These are phyloP conservation scores for Amphicarpaea edgeworthii DNA, from an alignment of 306 rosid species.

Conservation along the genomic window DNA sequence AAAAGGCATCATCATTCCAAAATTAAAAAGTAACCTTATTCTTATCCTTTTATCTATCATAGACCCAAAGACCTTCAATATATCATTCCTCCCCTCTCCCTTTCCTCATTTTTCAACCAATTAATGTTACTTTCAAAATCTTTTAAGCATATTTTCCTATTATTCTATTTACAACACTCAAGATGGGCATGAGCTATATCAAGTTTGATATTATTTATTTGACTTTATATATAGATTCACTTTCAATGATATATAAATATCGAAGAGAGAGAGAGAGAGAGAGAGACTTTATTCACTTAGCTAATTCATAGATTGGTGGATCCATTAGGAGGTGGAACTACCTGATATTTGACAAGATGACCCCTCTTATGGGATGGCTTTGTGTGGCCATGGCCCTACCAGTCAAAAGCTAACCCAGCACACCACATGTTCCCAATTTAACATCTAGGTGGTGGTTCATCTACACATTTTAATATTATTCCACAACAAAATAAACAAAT, in stretches of 20 bases:
- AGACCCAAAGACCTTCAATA: background rate
- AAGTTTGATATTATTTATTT: slow-evolving; percentile 29
- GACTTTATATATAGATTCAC: slow-evolving; percentile 32
- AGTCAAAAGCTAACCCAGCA: slow-evolving; percentile 72
- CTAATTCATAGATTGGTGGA: slow-evolving; percentile 51
- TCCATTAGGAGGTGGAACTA: slow-evolving; percentile 60
- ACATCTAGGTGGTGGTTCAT: slow-evolving; percentile 64
- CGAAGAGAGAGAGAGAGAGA: background rate
- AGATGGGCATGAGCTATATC: slow-evolving; percentile 20
- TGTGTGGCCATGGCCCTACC: slow-evolving; percentile 76
- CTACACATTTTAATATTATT: slow-evolving; percentile 43
- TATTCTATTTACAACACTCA: background rate
- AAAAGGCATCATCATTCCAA: background rate
- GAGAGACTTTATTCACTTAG: slow-evolving; percentile 30
- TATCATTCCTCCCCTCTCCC: background rate
- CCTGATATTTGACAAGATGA: slow-evolving; percentile 64
- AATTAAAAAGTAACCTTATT: background rate
- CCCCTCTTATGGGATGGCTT: slow-evolving; percentile 63
- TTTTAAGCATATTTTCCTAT: background rate
- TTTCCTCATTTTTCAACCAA: background rate
- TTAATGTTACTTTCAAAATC: slow-evolving; percentile 14
- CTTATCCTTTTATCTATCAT: background rate
- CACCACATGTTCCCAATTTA: slow-evolving; percentile 75
- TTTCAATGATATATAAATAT: slow-evolving; percentile 40
- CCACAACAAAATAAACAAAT: too few species aligned